Evolutionary conservation across 2,329 filamentous ascomycete genomes (phyloP).

Genomic region (Fusarium luffae): DNA sequence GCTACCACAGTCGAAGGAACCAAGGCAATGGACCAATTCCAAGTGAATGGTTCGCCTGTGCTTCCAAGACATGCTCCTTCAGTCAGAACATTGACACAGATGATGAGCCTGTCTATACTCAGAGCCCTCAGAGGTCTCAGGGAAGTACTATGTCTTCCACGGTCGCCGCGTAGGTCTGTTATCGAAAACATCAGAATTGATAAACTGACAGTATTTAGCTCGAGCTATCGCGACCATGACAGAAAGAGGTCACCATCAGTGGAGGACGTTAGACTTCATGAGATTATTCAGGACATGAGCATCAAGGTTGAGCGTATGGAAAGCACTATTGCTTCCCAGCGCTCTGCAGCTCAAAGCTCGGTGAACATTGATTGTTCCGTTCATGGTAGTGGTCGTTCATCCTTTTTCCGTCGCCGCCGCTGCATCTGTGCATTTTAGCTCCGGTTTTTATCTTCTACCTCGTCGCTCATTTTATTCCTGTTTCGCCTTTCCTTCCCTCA

Average conservation of each 20-base stretch:
- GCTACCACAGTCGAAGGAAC: neutral
- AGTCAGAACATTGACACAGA: neutral
- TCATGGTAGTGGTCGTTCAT: neutral
- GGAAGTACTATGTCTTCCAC: neutral
- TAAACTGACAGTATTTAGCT: neutral
- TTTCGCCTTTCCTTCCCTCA: too few species aligned
- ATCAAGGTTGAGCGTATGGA: neutral
- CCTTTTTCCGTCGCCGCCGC: neutral
- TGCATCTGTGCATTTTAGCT: neutral
- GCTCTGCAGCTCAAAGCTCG: neutral
- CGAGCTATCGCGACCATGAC: neutral
- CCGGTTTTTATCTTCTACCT: too few species aligned
- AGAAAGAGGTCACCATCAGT: neutral
- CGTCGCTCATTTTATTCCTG: too few species aligned
- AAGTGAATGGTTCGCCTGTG: neutral
- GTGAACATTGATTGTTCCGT: neutral
- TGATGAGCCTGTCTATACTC: neutral
- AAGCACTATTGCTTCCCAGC: neutral
- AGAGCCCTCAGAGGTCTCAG: neutral
- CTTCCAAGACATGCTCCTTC: neutral
- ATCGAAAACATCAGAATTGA: rapidly evolving
- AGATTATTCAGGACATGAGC: neutral
- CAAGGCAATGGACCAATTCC: neutral
- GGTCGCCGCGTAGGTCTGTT: neutral
- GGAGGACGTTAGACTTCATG: neutral